These are phyloP conservation scores for Sporothrix phasma DNA, from an alignment of 2,329 filamentous ascomycete species.

Conservation along the genomic window DNA sequence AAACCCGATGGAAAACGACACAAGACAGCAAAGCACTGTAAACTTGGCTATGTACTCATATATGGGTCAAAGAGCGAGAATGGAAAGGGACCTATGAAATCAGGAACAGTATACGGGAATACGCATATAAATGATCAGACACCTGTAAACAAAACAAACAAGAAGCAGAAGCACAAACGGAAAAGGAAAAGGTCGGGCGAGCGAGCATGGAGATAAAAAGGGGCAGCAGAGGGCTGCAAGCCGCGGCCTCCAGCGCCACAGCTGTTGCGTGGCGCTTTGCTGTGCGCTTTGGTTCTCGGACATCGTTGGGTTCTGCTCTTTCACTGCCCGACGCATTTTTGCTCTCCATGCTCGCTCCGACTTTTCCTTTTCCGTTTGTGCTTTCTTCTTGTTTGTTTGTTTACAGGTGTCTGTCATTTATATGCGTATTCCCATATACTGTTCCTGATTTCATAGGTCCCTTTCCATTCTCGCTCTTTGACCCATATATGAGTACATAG, in stretches of 20 bases:
- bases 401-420: constrained; percentile 18
- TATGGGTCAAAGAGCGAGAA: background rate
- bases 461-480: constrained; percentile 5
- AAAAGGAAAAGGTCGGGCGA: background rate
- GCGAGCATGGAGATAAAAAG: too few relatives aligned
- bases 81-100: constrained; percentile 15
- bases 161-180: constrained; percentile 2
- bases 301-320: too few relatives aligned
- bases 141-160: constrained; percentile 13
- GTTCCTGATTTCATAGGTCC: constrained; percentile 17
- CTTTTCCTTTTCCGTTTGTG: background rate
- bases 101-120: constrained; percentile 16
- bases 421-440: constrained; percentile 14
- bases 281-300: too few relatives aligned
- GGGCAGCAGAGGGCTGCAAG: too few relatives aligned
- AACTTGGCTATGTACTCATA: constrained; percentile 4
- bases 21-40: background rate
- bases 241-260: too few relatives aligned
- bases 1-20: background rate
- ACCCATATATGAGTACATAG: constrained; percentile 7
- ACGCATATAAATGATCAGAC: constrained; percentile 16
- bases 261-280: too few relatives aligned
- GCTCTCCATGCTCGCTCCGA: too few relatives aligned
- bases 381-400: constrained; percentile 3
- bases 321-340: too few relatives aligned